A percentile compares a stretch with the other conserved stretches of the same genome.
These are phyloP conservation scores for Talaromyces funiculosus DNA, from an alignment of 2,329 filamentous ascomycete species.

Conservation along the genomic window DNA sequence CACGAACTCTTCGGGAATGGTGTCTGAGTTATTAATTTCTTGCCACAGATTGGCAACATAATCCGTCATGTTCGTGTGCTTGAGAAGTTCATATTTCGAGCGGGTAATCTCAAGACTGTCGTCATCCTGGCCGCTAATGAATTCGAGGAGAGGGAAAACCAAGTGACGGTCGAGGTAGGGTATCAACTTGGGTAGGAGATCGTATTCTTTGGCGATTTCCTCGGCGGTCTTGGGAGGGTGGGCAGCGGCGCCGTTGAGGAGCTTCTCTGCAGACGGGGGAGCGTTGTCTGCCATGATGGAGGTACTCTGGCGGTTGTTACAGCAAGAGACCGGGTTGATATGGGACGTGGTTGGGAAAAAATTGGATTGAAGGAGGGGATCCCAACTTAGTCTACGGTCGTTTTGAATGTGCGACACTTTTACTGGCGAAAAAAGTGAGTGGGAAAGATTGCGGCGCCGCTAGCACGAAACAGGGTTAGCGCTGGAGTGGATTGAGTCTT, in stretches of 20 bases:
- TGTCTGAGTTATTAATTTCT: constrained; percentile 74
- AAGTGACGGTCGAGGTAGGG: constrained; percentile 91
- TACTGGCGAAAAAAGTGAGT: constrained; percentile 28
- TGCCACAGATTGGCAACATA: constrained; percentile 90
- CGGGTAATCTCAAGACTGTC: constrained; percentile 72
- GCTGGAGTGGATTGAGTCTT: background rate
- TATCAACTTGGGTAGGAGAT: constrained; percentile 82
- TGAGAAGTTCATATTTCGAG: constrained; percentile 88
- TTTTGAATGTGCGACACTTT: constrained; percentile 24
- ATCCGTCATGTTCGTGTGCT: constrained; percentile 98
- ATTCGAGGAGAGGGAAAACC: constrained; percentile 94
- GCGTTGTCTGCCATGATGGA: constrained; percentile 48
- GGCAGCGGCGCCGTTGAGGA: constrained; percentile 45
- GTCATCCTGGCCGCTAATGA: constrained; percentile 74
- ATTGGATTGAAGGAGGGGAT: constrained; percentile 13
- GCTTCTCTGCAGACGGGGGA: constrained; percentile 45
- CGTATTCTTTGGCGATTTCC: constrained; percentile 64
- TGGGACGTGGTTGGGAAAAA: constrained; percentile 16
- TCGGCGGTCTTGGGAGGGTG: constrained; percentile 38
- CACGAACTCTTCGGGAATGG: constrained; percentile 76
- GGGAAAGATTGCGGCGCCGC: constrained; percentile 26
- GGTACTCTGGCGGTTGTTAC: constrained; percentile 14
- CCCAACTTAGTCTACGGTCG: constrained; percentile 4
- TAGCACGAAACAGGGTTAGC: constrained; percentile 27
- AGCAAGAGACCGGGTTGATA: constrained; percentile 17